Conservation (phyloP, 1,139 yeast species). For the Taphrina populina region DNA sequence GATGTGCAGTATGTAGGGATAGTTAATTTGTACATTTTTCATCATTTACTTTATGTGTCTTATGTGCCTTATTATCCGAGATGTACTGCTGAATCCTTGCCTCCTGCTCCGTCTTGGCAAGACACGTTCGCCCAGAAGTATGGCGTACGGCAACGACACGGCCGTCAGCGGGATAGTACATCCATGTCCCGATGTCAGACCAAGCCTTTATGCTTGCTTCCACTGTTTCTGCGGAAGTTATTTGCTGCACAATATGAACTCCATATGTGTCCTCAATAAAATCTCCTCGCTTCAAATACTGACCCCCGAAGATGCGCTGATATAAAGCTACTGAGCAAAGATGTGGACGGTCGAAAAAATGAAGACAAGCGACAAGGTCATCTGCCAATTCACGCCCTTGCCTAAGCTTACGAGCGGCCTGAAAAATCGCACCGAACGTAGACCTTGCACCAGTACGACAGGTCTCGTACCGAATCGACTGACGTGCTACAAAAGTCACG, state of each 20-base stretch:
- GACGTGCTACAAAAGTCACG: slow-evolving; percentile 14
- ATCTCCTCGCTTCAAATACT: slow-evolving; percentile 4
- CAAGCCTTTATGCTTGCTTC: slow-evolving; percentile 7
- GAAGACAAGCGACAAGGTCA: slow-evolving; percentile 10
- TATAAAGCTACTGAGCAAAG: slow-evolving; percentile 8
- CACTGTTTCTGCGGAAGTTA: neutral
- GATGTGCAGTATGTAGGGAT: no score
- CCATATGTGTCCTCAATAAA: slow-evolving; percentile 30
- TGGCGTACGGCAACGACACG: slow-evolving; percentile 10
- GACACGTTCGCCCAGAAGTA: slow-evolving; percentile 15
- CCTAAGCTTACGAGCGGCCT: neutral
- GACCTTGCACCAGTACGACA: neutral
- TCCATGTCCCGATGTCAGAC: slow-evolving; percentile 8
- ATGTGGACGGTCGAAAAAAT: slow-evolving; percentile 27
- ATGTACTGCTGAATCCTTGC: slow-evolving; percentile 12
- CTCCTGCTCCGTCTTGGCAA: slow-evolving; percentile 1
- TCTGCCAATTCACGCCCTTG: neutral
- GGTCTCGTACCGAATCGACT: neutral
- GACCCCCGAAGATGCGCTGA: neutral
- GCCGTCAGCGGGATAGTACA: slow-evolving; percentile 12
- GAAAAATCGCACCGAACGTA: neutral
- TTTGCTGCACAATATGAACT: neutral
- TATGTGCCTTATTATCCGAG: neutral
- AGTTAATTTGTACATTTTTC: neutral
- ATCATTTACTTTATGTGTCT: neutral